Evolutionary conservation across 1,139 yeast species (phyloP).

Genomic region (Blastobotrys aristatus): DNA sequence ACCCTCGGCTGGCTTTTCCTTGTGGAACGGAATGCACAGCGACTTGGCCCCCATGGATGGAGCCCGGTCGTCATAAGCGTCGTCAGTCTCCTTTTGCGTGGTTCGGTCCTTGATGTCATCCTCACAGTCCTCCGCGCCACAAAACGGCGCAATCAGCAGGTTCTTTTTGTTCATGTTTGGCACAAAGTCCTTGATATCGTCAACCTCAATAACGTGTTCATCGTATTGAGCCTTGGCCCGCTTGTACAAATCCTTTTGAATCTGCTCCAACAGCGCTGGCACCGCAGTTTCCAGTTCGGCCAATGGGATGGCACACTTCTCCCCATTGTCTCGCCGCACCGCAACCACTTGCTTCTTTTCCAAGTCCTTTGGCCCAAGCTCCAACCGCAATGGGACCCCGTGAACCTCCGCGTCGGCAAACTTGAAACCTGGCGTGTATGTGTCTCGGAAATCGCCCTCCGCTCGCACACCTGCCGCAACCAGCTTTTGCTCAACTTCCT

Average conservation of each 20-base stretch:
- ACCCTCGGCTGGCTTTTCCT: conserved; percentile 65
- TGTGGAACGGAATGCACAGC: conserved; percentile 78
- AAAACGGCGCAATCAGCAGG: conserved; percentile 92
- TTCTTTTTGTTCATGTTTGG: conserved; percentile 90
- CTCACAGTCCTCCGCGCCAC: conserved; percentile 92
- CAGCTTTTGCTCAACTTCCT: conserved; percentile 39
- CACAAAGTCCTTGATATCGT: conserved; percentile 88
- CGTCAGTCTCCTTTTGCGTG: conserved; percentile 75
- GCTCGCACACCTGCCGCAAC: conserved; percentile 54
- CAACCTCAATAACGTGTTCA: conserved; percentile 71
- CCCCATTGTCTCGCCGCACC: conserved; percentile 89
- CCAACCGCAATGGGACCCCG: conserved; percentile 91
- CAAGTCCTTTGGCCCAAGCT: conserved; percentile 93
- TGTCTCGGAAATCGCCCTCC: conserved; percentile 82
- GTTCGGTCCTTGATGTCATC: conserved; percentile 94
- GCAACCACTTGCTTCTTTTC: conserved; percentile 74
- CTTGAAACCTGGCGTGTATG: conserved; percentile 98
- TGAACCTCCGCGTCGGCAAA: conserved; percentile 96
- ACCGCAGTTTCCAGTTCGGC: conserved; percentile 60
- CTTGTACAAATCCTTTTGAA: conserved; percentile 69
- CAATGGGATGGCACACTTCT: conserved; percentile 62
- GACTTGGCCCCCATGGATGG: conserved; percentile 99
- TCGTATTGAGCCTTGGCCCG: conserved; percentile 83
- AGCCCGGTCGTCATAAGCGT: conserved; percentile 88
- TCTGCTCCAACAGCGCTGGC: conserved; percentile 70